phyloP scores from a whole-genome alignment of 2,329 filamentous ascomycete genomes.

The Thelonectria rubi region DNA sequence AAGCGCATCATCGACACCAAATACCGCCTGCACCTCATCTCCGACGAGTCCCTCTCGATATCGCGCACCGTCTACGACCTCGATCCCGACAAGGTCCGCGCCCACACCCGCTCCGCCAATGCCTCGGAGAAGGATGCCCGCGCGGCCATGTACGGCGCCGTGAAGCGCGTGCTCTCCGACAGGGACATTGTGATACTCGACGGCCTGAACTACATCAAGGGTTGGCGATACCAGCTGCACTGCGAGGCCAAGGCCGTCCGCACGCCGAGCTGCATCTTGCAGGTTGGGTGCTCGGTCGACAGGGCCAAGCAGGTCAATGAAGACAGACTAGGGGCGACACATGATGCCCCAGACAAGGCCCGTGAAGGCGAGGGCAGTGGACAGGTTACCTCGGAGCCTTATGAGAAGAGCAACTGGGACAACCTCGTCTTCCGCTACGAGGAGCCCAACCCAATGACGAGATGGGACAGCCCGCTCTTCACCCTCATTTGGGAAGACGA shows the following conservation, averaged over 20 bases:
- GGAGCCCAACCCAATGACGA: conserved; percentile 84
- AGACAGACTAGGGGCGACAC: conserved; percentile 55
- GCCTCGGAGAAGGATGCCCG: conserved; percentile 83
- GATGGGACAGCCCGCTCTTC: conserved; percentile 87
- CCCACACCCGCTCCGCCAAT: conserved; percentile 74
- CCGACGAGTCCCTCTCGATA: conserved; percentile 76
- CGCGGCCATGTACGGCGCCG: conserved; percentile 77
- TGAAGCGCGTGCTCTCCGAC: conserved; percentile 77
- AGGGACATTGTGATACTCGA: conserved; percentile 83
- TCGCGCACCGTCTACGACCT: conserved; percentile 76
- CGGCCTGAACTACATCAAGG: conserved; percentile 88
- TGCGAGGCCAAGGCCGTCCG: conserved; percentile 84
- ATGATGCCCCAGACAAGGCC: conserved; percentile 12
- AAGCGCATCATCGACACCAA: conserved; percentile 61
- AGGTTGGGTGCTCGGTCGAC: conserved; percentile 67
- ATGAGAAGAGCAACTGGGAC: conserved; percentile 72
- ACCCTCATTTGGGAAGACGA: conserved; percentile 80
- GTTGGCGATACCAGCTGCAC: conserved; percentile 85
- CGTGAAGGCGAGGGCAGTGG: background rate
- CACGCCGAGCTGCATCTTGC: conserved; percentile 79
- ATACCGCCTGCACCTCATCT: conserved; percentile 77
- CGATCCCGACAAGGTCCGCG: conserved; percentile 59
- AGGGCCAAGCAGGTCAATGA: conserved; percentile 68
- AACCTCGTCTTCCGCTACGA: conserved; percentile 85
- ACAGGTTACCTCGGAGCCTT: conserved; percentile 51